Conservation (phyloP, 805 yeast species). For the Yamadazyma akitaensis region DNA sequence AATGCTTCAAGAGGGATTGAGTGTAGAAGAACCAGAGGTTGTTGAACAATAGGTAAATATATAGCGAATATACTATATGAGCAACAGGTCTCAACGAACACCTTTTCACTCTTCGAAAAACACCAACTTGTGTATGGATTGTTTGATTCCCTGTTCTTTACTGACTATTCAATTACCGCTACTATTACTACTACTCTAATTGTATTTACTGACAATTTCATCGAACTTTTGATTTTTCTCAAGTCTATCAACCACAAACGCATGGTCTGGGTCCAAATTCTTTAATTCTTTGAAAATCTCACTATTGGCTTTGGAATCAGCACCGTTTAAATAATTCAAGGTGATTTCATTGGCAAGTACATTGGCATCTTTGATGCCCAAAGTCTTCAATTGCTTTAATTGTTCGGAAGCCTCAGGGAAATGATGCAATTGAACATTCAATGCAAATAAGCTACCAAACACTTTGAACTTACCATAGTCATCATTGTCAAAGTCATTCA, state of each 20-base stretch:
- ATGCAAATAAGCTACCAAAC: conserved; percentile 60
- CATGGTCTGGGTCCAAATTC: conserved; percentile 52
- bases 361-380: conserved; percentile 34
- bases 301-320: conserved; percentile 39
- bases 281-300: conserved; percentile 46
- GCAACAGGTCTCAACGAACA: background rate
- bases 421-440: conserved; percentile 76
- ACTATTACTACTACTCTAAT: background rate
- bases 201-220: conserved; percentile 61
- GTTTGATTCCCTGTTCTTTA: too few relatives aligned
- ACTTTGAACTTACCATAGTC: conserved; percentile 34
- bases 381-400: conserved; percentile 39
- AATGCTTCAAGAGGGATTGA: conserved; percentile 55
- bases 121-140: too few relatives aligned
- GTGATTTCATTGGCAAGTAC: conserved; percentile 65
- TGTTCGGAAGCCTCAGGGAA: conserved; percentile 78
- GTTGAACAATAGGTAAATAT: background rate
- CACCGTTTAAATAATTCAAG: conserved; percentile 47
- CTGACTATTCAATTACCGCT: background rate
- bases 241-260: conserved; percentile 52
- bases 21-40: conserved; percentile 27
- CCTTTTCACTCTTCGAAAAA: background rate
- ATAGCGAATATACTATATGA: background rate
- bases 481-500: conserved; percentile 39
- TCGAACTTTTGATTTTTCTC: conserved; percentile 67